phyloP scores from a whole-genome alignment of 2,329 filamentous ascomycete species.

The Bipolaris bicolor region DNA sequence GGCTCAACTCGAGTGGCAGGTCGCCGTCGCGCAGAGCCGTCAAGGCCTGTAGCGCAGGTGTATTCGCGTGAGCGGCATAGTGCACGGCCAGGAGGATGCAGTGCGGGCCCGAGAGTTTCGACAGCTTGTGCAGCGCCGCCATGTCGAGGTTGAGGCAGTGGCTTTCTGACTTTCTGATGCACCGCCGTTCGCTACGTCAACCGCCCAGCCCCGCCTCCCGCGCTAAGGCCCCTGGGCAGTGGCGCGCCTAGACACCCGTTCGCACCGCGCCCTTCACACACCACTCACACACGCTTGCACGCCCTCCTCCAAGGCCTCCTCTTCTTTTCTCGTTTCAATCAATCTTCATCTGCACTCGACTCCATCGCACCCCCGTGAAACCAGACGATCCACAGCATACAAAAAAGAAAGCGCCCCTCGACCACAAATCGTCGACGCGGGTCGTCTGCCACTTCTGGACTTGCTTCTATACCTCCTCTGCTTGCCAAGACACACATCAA shows the following conservation, averaged over 20 bases:
- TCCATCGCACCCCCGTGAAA: not conserved
- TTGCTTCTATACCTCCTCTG: constrained; percentile 5
- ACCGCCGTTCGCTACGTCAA: constrained; percentile 28
- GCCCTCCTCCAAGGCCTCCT: too few species aligned
- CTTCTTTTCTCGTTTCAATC: not conserved
- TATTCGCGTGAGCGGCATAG: constrained; percentile 69
- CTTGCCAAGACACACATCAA: constrained; percentile 25
- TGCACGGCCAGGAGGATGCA: constrained; percentile 75
- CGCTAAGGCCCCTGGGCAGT: constrained; percentile 15
- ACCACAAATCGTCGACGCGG: not conserved
- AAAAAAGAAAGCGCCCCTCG: not conserved
- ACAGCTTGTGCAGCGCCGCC: constrained; percentile 36
- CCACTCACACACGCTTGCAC: not conserved
- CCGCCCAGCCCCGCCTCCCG: constrained; percentile 19
- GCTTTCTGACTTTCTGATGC: constrained; percentile 3
- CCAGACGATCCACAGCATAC: not conserved
- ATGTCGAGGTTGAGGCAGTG: constrained; percentile 17
- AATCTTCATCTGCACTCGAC: too few species aligned
- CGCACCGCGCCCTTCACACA: not conserved
- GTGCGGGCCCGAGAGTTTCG: constrained; percentile 67
- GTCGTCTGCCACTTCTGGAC: not conserved
- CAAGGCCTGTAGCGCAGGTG: constrained; percentile 67
- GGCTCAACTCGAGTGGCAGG: constrained; percentile 67
- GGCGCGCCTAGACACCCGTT: constrained; percentile 7
- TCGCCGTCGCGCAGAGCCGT: constrained; percentile 62